Conservation (phyloP, 2,329 filamentous ascomycete genomes). For the Chaetomium globosum region DNA sequence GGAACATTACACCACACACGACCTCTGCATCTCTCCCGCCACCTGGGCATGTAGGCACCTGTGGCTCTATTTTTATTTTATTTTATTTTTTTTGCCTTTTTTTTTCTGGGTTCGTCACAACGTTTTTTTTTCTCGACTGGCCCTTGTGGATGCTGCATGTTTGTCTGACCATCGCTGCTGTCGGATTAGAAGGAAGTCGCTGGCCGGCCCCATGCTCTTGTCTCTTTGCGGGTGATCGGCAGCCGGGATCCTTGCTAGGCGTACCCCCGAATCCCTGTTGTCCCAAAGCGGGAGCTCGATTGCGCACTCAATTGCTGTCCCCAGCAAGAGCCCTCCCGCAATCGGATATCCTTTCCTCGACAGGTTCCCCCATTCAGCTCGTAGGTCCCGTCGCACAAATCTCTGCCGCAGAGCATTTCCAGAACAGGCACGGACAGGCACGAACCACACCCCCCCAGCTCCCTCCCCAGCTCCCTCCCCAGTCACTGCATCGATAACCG, state of each 20-base stretch:
- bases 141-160: background rate
- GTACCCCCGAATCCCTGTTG: background rate
- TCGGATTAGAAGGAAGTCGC: background rate
- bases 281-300: constrained; percentile 26
- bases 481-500: background rate
- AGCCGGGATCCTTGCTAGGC: constrained; percentile 16
- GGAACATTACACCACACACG: background rate
- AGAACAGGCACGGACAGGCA: constrained; percentile 12
- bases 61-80: too few relatives aligned
- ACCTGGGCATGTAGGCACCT: too few relatives aligned
- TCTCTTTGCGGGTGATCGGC: constrained; percentile 24
- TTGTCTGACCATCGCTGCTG: background rate
- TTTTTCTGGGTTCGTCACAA: background rate
- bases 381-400: constrained; percentile 7
- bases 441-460: background rate
- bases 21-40: background rate
- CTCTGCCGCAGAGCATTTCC: constrained; percentile 23
- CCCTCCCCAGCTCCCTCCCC: background rate
- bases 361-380: constrained; percentile 24
- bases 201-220: background rate
- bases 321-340: constrained; percentile 17
- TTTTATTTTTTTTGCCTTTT: background rate
- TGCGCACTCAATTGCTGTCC: background rate
- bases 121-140: background rate
- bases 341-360: constrained; percentile 20